A percentile compares a stretch with the other conserved stretches of the same genome.
Conservation (phyloP, 1,284 basidiomycete species). For the Tetrapyrgos nigripes region DNA sequence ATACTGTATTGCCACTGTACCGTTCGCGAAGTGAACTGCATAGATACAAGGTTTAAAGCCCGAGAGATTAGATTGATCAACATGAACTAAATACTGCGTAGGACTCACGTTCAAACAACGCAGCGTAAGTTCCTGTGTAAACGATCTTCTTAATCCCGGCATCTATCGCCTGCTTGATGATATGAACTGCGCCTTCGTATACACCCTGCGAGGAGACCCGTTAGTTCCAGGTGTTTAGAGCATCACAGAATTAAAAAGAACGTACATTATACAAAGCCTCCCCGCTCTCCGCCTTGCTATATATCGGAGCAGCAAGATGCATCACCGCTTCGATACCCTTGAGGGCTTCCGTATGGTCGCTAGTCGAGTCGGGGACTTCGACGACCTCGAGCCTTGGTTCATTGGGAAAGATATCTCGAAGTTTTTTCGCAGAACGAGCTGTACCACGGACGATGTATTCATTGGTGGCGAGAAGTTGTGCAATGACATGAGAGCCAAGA, state of each 20-base stretch:
- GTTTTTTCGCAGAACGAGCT: slow-evolving; percentile 1
- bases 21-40: background rate
- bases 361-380: slow-evolving; percentile 35
- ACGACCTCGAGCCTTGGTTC: slow-evolving; percentile 35
- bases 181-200: slow-evolving; percentile 33
- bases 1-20: background rate
- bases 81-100: background rate
- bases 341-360: slow-evolving; percentile 34
- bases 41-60: too few species aligned
- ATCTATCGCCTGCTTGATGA: slow-evolving; percentile 35
- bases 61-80: background rate
- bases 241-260: background rate
- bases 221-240: background rate
- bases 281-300: background rate
- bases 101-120: slow-evolving; percentile 29
- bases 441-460: slow-evolving; percentile 10
- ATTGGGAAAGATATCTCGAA: slow-evolving; percentile 18
- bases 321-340: slow-evolving; percentile 25
- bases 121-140: slow-evolving; percentile 35
- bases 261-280: background rate
- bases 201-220: slow-evolving; percentile 30
- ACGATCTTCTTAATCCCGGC: slow-evolving; percentile 38
- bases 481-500: slow-evolving; percentile 12
- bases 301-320: slow-evolving; percentile 1
- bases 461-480: slow-evolving; percentile 9